These are phyloP conservation scores for Corchorus olitorius DNA, from an alignment of 345 rosid species.

Conservation along the genomic window DNA sequence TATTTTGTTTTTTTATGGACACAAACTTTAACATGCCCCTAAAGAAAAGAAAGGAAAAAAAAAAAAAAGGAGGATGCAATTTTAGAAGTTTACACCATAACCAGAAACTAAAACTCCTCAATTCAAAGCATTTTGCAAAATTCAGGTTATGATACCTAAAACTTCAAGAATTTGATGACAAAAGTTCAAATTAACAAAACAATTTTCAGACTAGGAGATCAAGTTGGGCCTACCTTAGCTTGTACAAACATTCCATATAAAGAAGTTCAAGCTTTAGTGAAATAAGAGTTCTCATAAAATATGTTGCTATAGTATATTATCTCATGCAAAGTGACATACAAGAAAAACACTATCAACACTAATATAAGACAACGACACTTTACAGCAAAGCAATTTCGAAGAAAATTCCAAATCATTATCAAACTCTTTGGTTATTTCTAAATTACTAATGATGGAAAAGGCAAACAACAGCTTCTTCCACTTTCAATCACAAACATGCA, in stretches of 20 bases:
- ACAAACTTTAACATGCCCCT: not conserved
- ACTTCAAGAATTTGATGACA: not conserved
- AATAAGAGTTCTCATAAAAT: not conserved
- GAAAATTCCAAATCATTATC: not conserved
- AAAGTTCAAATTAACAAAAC: not conserved
- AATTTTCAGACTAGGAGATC: not conserved
- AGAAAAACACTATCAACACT: not conserved
- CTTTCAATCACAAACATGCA: too few relatives aligned
- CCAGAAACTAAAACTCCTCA: constrained; percentile 3
- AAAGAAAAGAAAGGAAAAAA: not conserved
- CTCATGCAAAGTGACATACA: not conserved
- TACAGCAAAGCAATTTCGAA: not conserved
- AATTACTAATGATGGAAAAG: not conserved
- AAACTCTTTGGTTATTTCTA: not conserved
- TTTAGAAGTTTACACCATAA: not conserved
- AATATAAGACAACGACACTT: not conserved
- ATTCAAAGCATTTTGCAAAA: not conserved
- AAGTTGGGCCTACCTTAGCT: not conserved
- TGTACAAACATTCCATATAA: not conserved
- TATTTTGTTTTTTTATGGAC: too few relatives aligned
- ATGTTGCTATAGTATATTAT: not conserved
- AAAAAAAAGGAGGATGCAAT: not conserved
- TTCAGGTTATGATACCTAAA: not conserved
- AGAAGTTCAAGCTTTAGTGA: not conserved
- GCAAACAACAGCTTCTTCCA: not conserved